Conservation (phyloP, 2,329 filamentous ascomycete species). For the Parastagonospora avenae region DNA sequence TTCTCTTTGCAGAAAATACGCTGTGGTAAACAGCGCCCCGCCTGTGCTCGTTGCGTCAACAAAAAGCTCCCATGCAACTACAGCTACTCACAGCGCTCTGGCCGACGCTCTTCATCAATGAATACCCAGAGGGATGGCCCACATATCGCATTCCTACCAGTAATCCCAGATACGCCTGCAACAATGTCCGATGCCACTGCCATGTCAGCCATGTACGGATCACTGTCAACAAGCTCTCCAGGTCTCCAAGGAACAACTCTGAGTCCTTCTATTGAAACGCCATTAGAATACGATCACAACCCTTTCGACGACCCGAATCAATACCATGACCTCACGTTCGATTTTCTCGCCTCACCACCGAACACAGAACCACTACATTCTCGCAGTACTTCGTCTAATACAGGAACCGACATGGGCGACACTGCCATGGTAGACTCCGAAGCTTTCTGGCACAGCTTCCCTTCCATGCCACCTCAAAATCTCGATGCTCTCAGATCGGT, state of each 20-base stretch:
- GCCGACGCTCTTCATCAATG: neutral
- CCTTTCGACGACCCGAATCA: neutral
- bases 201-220: neutral
- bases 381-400: neutral
- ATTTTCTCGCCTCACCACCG: neutral
- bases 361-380: neutral
- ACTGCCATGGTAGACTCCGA: neutral
- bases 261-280: neutral
- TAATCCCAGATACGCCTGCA: neutral
- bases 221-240: neutral
- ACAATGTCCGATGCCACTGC: neutral
- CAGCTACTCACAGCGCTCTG: constrained; percentile 1
- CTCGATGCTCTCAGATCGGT: neutral
- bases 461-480: neutral
- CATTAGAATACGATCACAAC: neutral
- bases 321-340: neutral
- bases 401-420: neutral
- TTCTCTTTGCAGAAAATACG: neutral
- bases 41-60: constrained; percentile 1
- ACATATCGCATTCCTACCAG: neutral
- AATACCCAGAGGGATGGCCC: neutral
- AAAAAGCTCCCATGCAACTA: constrained; percentile 1
- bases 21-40: constrained; percentile 1
- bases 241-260: neutral
- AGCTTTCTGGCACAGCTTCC: neutral